Evolutionary conservation across 306 rosid genomes (phyloP), one percentile per base, ranked within the genome.

Genomic region (Pyrus bretschneideri): DNA sequence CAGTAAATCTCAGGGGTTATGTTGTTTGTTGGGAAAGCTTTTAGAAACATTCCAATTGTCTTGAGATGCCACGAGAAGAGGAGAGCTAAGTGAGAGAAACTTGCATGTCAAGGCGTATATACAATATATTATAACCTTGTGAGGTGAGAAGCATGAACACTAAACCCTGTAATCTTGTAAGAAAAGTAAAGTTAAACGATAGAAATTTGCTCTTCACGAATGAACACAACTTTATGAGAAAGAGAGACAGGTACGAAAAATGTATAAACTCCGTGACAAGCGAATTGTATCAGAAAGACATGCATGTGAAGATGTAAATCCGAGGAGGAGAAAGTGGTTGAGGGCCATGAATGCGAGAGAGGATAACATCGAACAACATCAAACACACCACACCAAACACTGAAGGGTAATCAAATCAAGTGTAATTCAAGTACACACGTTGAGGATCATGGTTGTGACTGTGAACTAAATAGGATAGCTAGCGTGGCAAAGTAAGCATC

Each of bases 261-360:
- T 4, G 55, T 51, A 51, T 2, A 5, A 51, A 15, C 9, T 51
- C 11, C 55, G 9, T 51, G 21, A 51, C 55, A 51, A 15, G 21
- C 55, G 3, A 51, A 51, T 51, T 17, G 55, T 51, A 15, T 51
- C 9, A 27, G 42, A 17, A 4, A 17, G 77, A 73, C 33, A 19
- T 25, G 42, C 31, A 44, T 62, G 45, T 44, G 54, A 21, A 40
- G 11, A n/a, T 57, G 67, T 35, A 57, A 72, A 18, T 59, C 17
- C 9, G 27, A n/a, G 65, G 63, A 70, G 51, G 78, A 44, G 72
- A 57, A 63, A 14, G 67, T 61, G 10, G 38, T 5, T 11, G 14
- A 86, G 82, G 72, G 84, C 46, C 67, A 78, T 80, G 71, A 86
- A 83, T 78, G 83, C 42, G 51, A 68, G 13, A 14, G 27, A 60